Base-by-base conservation (phyloP, 2,329 filamentous ascomycete species). In the Clarireedia sp. region DNA sequence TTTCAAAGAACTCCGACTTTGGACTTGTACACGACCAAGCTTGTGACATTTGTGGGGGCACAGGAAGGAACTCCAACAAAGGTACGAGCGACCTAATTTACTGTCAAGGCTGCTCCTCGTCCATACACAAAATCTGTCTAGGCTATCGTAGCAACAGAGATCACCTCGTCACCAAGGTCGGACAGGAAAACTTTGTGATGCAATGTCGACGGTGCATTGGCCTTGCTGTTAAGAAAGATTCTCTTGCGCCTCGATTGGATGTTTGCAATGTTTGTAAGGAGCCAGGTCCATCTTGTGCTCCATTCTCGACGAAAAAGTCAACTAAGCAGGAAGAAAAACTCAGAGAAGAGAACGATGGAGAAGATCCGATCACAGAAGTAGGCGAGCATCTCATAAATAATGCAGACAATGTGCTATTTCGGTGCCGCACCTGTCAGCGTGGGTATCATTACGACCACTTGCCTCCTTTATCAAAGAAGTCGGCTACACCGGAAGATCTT, bases 161-260 rank as follows among this genome's bases (percentile, higher is more conserved):
- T n/a, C 94, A 97, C 68, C 74, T 94, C 37, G 89, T 89, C 9
- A 97, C 90, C 23, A 99, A 97, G 69, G 72, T 96, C 51, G 84
- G 77, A 2, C 75, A 86, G 1, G 82, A 86, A 2, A 72, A 86
- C 38, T 97, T 95, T 63, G 85, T 99, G 16, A 74, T 99, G 40
- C 94, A 99, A 68, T 99, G 94, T 72, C 86, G 84, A 61, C 87
- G 85, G 55, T 99, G 94, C 68, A 79, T 97, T 59, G 85, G 85
- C 3, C 67, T 78, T 19, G 78, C 83, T 46, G 74, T 75, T 58
- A 83, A 83, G 66, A 91, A 87, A 64, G 89, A 96, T 60, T 60
- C 65, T 0, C 77, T 75, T 17, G 83, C 85, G 1, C 91, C 94
- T 0, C 78, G 83, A 58, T 78, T 90, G 46, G 82, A 85, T 56